Evolutionary conservation across 305 asterid species (phyloP).

Genomic region (Salvia sclarea): DNA sequence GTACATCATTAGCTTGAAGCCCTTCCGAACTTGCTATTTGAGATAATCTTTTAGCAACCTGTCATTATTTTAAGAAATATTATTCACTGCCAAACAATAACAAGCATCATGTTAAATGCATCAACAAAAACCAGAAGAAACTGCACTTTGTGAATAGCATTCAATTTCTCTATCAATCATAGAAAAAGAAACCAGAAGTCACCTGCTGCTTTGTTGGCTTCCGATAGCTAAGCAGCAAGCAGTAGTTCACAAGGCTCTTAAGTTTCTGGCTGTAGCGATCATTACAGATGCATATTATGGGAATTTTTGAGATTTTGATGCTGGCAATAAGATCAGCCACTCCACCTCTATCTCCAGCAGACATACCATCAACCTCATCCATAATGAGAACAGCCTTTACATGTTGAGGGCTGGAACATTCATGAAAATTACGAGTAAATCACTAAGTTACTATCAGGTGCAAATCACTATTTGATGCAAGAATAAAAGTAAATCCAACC

Average conservation of each 20-base stretch:
- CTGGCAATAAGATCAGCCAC: conserved; percentile 97
- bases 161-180: conserved; percentile 14
- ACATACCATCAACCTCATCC: conserved; percentile 99
- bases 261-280: conserved; percentile 98
- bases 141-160: background rate
- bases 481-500: conserved; percentile 51
- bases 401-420: conserved; percentile 61
- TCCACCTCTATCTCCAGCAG: conserved; percentile 99
- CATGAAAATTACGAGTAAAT: conserved; percentile 28
- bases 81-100: conserved; percentile 26
- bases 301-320: conserved; percentile 85
- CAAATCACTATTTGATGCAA: conserved; percentile 25
- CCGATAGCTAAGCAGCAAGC: conserved; percentile 78
- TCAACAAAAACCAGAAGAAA: conserved; percentile 15
- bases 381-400: conserved; percentile 85
- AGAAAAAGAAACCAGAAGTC: conserved; percentile 9
- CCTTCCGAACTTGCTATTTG: conserved; percentile 85
- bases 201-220: conserved; percentile 99
- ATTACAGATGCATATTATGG: conserved; percentile 95
- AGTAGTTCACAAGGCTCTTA: conserved; percentile 92
- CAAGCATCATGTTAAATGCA: conserved; percentile 26
- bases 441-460: conserved; percentile 21
- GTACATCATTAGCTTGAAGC: conserved; percentile 83
- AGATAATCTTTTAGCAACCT: conserved; percentile 92
- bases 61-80: conserved; percentile 36